Conservation (phyloP, 106 monocot genomes). For the Hemerocallis citrina region DNA sequence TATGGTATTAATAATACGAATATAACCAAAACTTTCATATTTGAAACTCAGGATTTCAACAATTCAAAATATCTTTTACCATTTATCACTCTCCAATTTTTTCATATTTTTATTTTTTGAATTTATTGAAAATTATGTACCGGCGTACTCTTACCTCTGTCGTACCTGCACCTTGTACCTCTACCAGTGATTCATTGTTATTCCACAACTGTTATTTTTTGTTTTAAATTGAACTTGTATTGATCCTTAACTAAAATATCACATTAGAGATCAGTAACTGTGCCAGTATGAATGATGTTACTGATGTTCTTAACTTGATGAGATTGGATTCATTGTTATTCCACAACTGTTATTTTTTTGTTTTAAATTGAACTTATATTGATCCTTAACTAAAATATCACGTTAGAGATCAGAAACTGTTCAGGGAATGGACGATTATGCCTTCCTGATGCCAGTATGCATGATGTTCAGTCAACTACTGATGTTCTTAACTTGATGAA, state of each 20-base stretch:
- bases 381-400: constrained; percentile 31
- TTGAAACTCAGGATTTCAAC: too few relatives aligned
- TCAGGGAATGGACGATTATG: constrained; percentile 49
- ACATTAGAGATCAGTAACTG: constrained; percentile 81
- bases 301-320: constrained; percentile 75
- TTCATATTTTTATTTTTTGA: too few relatives aligned
- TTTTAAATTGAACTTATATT: too few relatives aligned
- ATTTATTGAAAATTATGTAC: too few relatives aligned
- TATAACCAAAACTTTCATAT: too few relatives aligned
- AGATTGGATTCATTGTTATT: constrained; percentile 14
- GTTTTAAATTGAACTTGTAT: too few relatives aligned
- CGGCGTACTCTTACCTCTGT: too few relatives aligned
- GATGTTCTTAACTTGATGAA: constrained; percentile 80
- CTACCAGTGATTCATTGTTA: too few relatives aligned
- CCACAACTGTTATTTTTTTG: not conserved
- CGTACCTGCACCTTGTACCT: too few relatives aligned
- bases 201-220: not conserved
- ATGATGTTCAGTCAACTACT: constrained; percentile 45
- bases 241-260: constrained; percentile 24
- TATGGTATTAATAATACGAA: too few relatives aligned
- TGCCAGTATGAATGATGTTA: constrained; percentile 49
- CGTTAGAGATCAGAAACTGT: constrained; percentile 75
- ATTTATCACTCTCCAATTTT: too few relatives aligned
- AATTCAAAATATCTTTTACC: too few relatives aligned
- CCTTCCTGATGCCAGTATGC: constrained; percentile 69